These are phyloP conservation scores for Tylopilus rubrobrunneus DNA, from an alignment of 768 basidiomycete species.

Conservation along the genomic window DNA sequence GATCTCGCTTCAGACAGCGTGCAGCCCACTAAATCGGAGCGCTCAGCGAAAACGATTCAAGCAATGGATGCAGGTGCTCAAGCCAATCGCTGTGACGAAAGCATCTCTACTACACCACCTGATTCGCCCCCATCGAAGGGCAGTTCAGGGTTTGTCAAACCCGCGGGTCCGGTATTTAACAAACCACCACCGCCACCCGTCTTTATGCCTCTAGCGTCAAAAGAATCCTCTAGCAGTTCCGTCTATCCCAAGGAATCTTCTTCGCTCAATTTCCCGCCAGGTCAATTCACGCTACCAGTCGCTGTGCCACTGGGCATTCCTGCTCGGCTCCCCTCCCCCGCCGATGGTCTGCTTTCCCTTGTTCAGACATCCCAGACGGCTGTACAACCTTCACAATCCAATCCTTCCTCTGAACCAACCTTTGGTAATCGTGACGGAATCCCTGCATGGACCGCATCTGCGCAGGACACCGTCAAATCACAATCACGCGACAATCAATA, in stretches of 20 bases:
- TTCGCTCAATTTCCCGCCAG: constrained; percentile 31
- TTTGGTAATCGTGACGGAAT: constrained; percentile 45
- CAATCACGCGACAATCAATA: constrained; percentile 27
- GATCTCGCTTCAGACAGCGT: constrained; percentile 50
- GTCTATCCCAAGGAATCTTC: constrained; percentile 28
- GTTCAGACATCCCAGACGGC: constrained; percentile 35
- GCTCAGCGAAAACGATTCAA: constrained; percentile 18
- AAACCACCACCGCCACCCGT: constrained; percentile 38
- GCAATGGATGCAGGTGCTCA: constrained; percentile 4
- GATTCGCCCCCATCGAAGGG: constrained; percentile 45
- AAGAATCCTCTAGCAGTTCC: constrained; percentile 5
- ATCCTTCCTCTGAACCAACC: constrained; percentile 45
- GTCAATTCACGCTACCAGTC: constrained; percentile 41
- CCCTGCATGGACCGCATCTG: constrained; percentile 54
- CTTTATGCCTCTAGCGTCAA: constrained; percentile 25
- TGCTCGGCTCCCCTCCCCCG: constrained; percentile 30
- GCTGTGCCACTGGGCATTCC: constrained; percentile 46
- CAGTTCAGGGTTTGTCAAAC: constrained; percentile 27
- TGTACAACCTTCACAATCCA: constrained; percentile 54
- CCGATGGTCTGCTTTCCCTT: constrained; percentile 14
- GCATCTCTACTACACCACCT: constrained; percentile 54
- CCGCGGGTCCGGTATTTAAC: constrained; percentile 54
- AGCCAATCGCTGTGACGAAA: constrained; percentile 26
- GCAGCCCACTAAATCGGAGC: constrained; percentile 13
- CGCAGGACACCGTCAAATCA: constrained; percentile 52